phyloP scores from a whole-genome alignment of 345 rosid species.

The Heritiera fomes region DNA sequence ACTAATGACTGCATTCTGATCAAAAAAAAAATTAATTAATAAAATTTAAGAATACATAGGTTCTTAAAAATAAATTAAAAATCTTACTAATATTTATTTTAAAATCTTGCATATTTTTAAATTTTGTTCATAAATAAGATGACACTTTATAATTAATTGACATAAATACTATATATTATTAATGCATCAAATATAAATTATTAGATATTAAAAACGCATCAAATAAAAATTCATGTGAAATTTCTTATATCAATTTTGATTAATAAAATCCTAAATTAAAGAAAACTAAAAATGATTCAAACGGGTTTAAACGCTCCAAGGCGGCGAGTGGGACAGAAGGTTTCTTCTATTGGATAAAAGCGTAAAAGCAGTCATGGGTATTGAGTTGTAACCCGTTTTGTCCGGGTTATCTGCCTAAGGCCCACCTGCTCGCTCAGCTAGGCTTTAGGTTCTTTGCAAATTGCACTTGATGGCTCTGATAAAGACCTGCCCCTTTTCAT shows the following conservation, averaged over 20 bases:
- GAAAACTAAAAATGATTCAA: neutral
- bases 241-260: neutral
- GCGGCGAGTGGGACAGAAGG: neutral
- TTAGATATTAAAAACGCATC: too few relatives aligned
- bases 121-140: too few relatives aligned
- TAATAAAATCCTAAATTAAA: neutral
- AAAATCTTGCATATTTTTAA: too few relatives aligned
- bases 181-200: too few relatives aligned
- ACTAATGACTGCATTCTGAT: too few relatives aligned
- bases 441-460: slow-evolving; percentile 22
- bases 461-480: slow-evolving; percentile 45
- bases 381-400: slow-evolving; percentile 54
- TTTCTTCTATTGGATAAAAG: slow-evolving; percentile 30
- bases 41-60: too few relatives aligned
- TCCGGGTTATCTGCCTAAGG: slow-evolving; percentile 45
- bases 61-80: too few relatives aligned
- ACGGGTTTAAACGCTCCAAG: neutral
- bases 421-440: neutral
- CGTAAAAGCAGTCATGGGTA: slow-evolving; percentile 20
- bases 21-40: too few relatives aligned
- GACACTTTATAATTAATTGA: too few relatives aligned
- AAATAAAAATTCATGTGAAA: neutral
- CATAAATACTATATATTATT: too few relatives aligned
- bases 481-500: slow-evolving; percentile 37
- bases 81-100: too few relatives aligned